Evolutionary conservation across 371 early-diverging fungal species (phyloP), one percentile per base, ranked within the genome.

Genomic region (Nematocida major): DNA sequence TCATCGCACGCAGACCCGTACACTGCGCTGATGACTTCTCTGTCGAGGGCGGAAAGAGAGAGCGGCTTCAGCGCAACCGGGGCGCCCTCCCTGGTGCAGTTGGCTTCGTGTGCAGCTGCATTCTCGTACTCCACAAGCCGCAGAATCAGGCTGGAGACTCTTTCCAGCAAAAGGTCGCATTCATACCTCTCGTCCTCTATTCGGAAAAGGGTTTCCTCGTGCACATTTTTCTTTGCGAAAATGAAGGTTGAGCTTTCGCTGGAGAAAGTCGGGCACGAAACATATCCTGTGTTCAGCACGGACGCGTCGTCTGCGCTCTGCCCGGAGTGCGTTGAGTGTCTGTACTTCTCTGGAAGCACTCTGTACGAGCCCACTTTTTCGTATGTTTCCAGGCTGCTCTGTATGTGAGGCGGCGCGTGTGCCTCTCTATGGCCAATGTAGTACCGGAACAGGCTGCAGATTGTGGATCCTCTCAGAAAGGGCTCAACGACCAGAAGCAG

Each of bases 141-240:
- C 11, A 89, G 88, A 81, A 97, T 96, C 1, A 92, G 89, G 54
- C 89, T 89, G 67, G 91, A 81, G 57, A 94, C 92, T 49, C 95
- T 90, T 81, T 95, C 92, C 50, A 97, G 91, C 81, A 93, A 90
- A 73, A 96, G 84, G 81, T 97, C 97, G 85, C 93, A 91, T 79
- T 99, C 99, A 79, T 94, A 96, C 62, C 91, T 88, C 81, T 97
- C 97, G 83, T 97, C 97, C 84, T 96, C 98, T 84, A 91, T 89
- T 51, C 91, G 88, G 86, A 91, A 92, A 82, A 99, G 84, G 15
- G 90, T 89, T 80, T 99, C 99, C 83, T 97, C 97, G 78, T 88
- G 93, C 22, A 86, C 86, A 78, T 91, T 96, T 86, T 94, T 94
- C 77, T 92, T 91, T 82, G 91, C 90, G 53, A 91, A 89, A 49